Conservation (phyloP, 2,329 filamentous ascomycete genomes). For the Trichoderma atroviride region DNA sequence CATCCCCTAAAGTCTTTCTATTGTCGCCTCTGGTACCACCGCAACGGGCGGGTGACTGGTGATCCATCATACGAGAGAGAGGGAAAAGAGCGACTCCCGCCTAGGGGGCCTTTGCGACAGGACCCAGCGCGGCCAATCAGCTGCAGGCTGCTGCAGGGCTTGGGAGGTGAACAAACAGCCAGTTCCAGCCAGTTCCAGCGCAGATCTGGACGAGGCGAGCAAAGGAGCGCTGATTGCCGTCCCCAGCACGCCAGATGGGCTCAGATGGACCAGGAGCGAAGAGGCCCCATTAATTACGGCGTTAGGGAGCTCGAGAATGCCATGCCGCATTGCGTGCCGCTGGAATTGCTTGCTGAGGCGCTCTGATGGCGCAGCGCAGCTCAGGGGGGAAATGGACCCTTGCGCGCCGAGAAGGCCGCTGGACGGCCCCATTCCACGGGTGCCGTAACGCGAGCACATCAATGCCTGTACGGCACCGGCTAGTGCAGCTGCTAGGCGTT, state of each 20-base stretch:
- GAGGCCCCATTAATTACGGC: constrained; percentile 18
- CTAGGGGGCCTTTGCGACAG: not conserved
- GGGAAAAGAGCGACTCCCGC: not conserved
- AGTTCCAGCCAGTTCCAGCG: not conserved
- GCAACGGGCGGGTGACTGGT: constrained; percentile 18
- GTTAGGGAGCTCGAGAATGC: constrained; percentile 10
- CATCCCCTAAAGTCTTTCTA: not conserved
- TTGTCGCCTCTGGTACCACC: not conserved
- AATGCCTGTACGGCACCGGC: not conserved
- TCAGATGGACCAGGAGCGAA: constrained; percentile 4
- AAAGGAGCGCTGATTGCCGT: constrained; percentile 15
- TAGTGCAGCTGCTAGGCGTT: not conserved
- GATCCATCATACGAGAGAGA: constrained; percentile 18
- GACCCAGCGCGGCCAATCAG: not conserved
- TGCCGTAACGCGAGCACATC: not conserved
- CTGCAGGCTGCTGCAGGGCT: not conserved
- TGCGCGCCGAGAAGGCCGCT: not conserved
- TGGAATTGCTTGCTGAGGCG: not conserved
- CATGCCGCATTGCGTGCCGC: not conserved
- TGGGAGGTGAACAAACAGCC: constrained; percentile 1
- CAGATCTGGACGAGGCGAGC: constrained; percentile 21
- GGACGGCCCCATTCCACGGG: constrained; percentile 5
- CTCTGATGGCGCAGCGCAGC: not conserved
- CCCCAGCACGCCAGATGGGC: constrained; percentile 24
- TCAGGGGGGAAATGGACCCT: constrained; percentile 8